Base-by-base conservation (phyloP, 768 basidiomycete species). In the Naganishia vishniacii region DNA sequence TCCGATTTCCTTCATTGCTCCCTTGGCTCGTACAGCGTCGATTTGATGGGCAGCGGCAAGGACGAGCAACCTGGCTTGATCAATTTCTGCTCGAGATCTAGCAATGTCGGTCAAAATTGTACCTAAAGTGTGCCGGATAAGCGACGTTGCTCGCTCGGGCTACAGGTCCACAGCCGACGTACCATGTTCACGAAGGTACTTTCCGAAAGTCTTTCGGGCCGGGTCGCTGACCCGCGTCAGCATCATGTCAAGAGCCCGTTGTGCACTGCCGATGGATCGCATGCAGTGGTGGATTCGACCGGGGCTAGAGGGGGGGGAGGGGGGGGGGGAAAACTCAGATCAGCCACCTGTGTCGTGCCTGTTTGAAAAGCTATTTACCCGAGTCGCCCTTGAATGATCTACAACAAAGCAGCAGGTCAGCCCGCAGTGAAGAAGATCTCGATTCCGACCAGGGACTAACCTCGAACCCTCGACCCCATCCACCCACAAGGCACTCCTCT, bases 261-360 rank as follows among this genome's bases (percentile, higher is more conserved):
- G 84, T 0, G 95, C 95, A 23, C 83, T 83, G 23, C 95, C 95
- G 64, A 99, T 89, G 8, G 90, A 88, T 41, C 95, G 86, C 95
- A 99, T 99, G 81, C 94, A 95, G 74, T 93, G 90, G 72, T 94
- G 92, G 70, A 94, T 88, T 61, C 92, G 87, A n/a, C 92, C 92
- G 56, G 92, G 92, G 44, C 90, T 91, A 66, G n/a, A n/a, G n/a
- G n/a, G n/a, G n/a, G n/a, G n/a, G n/a, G n/a, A n/a, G n/a, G n/a
- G n/a, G n/a, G n/a, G n/a, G n/a, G n/a, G n/a, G n/a, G n/a, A n/a
- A n/a, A n/a, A n/a, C n/a, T n/a, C n/a, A n/a, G n/a, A n/a, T n/a
- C n/a, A n/a, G n/a, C n/a, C n/a, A n/a, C n/a, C n/a, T n/a, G n/a
- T n/a, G n/a, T n/a, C n/a, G n/a, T n/a, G n/a, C n/a, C n/a, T n/a